Conservation (phyloP, 345 rosid species). For the Barbarea vulgaris region DNA sequence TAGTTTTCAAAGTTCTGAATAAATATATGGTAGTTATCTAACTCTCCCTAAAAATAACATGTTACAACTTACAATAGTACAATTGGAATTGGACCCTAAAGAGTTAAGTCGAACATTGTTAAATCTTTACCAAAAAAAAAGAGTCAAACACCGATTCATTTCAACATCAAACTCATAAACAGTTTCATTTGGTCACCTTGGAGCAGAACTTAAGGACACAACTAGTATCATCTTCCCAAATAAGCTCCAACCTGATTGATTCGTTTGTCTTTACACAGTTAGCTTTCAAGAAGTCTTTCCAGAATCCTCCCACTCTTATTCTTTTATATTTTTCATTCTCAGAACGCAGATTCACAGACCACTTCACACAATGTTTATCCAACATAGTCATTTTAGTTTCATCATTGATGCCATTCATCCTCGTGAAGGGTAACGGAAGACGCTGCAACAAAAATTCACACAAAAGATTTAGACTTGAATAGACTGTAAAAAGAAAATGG, state of each 20-base stretch:
- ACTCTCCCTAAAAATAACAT: no score
- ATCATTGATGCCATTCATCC: not conserved
- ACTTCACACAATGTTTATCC: not conserved
- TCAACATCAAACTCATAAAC: no score
- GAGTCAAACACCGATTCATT: no score
- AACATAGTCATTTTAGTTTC: not conserved
- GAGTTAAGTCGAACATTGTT: no score
- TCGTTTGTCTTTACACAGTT: not conserved
- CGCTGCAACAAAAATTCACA: slow-evolving; percentile 11
- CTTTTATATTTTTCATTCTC: not conserved
- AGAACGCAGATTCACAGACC: not conserved
- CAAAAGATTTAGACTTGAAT: not conserved
- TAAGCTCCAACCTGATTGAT: not conserved
- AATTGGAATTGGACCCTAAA: no score
- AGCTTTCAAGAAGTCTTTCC: slow-evolving; percentile 9
- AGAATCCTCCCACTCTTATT: not conserved
- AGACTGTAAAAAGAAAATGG: not conserved
- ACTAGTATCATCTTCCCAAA: not conserved
- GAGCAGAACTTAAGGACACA: slow-evolving; percentile 3
- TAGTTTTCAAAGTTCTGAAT: no score
- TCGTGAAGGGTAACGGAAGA: slow-evolving; percentile 12
- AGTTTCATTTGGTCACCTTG: not conserved
- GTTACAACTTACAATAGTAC: no score
- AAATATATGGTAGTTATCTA: no score
- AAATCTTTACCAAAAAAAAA: no score